Base-by-base conservation (phyloP, 2,329 filamentous ascomycete species). In the Calonectria crousiana region DNA sequence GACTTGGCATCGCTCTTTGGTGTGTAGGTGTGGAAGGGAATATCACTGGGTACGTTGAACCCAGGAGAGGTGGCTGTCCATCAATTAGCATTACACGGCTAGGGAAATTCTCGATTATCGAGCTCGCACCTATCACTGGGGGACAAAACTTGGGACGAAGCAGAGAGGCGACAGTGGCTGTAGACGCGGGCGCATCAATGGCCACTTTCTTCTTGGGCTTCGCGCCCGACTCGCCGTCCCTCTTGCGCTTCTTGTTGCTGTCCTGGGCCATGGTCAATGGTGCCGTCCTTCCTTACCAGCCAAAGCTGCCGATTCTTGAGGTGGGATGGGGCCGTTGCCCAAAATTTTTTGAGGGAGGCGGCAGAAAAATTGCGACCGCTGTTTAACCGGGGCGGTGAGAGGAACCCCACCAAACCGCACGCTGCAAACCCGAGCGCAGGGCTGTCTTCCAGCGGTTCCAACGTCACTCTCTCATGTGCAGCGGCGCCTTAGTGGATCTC, bases 211-310 rank as follows among this genome's bases (percentile, higher is more conserved):
- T 92, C 76, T 89, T 88, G 30, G 86, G 83, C 71, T 86, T 87
- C 2, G 83, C 81, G 3, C 82, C 79, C 49, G 83, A 80, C 14
- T 87, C 86, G 47, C 85, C 85, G 23, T 85, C 84, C 74, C 89
- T 86, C 84, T 92, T 92, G 72, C 90, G 86, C 83, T 92, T 92
- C 81, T 89, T 89, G 72, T 80, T 83, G 73, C 82, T 85, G 49
- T 80, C 72, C 62, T 85, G 83, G 38, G 83, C 83, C 87, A 88
- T 89, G 47, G 30, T 72, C 67, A 71, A 74, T 67, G 73, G 47
- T 56, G 28, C 60, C 49, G 72, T 75, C 51, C 56, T 73, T 73
- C 49, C 58, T 49, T 69, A 56, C 52, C 71, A 34, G 58, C 47
- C 74, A 68, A 67, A 69, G 71, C 69, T 71, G 60, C 65, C 53